These are phyloP conservation scores for Apiospora hydei DNA, from an alignment of 2,329 filamentous ascomycete species.

Conservation along the genomic window DNA sequence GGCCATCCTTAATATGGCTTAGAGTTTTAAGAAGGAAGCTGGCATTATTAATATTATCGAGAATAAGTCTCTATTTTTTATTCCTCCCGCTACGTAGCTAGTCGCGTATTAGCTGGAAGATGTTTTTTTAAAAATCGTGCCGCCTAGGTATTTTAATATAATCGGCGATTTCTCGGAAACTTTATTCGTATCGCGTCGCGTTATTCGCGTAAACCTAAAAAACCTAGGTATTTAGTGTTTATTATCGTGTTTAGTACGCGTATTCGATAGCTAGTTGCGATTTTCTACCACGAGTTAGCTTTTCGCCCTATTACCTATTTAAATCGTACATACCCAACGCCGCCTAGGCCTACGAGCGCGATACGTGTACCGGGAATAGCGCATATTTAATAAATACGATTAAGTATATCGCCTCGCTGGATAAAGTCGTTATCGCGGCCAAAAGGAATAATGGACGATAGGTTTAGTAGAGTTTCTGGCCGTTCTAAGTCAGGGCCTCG, in stretches of 20 bases:
- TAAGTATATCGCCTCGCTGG: constrained; percentile 3
- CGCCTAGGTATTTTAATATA: constrained; percentile 37
- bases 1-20: not conserved
- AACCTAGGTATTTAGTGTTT: constrained; percentile 31
- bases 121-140: constrained; percentile 36
- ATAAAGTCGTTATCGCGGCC: constrained; percentile 26
- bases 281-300: constrained; percentile 4
- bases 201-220: constrained; percentile 45
- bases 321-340: not conserved
- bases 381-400: constrained; percentile 8
- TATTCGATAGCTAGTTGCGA: constrained; percentile 29
- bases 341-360: constrained; percentile 23
- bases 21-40: not conserved
- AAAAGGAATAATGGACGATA: constrained; percentile 24
- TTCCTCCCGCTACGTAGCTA: constrained; percentile 43
- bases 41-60: constrained; percentile 47
- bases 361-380: not conserved
- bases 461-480: constrained; percentile 22
- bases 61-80: constrained; percentile 44
- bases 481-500: not conserved
- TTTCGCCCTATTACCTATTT: not conserved
- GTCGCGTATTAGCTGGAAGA: constrained; percentile 36
- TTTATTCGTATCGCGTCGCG: constrained; percentile 31
- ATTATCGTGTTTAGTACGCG: constrained; percentile 25
- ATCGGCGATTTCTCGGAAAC: constrained; percentile 43